Conservation (phyloP, 176 grass and related monocot species). For the Carex cristatella region DNA sequence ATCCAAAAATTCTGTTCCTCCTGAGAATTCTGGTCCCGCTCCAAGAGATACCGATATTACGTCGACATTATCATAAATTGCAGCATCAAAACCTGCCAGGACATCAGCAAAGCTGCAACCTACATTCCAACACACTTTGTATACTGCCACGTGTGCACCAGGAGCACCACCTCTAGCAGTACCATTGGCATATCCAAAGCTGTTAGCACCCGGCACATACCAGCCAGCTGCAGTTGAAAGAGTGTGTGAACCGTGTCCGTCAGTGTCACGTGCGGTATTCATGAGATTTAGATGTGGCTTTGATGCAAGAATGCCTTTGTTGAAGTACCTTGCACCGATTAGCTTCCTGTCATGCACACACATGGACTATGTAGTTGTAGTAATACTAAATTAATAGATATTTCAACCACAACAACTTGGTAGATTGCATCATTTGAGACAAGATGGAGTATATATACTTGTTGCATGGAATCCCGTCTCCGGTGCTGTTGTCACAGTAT, state of each 20-base stretch:
- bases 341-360: constrained; percentile 38
- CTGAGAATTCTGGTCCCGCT: constrained; percentile 7
- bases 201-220: constrained; percentile 45
- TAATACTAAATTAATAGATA: constrained; percentile 18
- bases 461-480: constrained; percentile 54
- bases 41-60: constrained; percentile 68
- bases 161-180: constrained; percentile 77
- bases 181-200: constrained; percentile 58
- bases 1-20: neutral
- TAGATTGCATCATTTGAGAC: no score
- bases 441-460: constrained; percentile 41
- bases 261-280: constrained; percentile 52
- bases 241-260: constrained; percentile 80
- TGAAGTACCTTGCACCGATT: constrained; percentile 62
- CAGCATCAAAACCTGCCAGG: constrained; percentile 61
- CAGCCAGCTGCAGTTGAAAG: constrained; percentile 62
- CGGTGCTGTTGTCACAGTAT: constrained; percentile 37
- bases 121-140: constrained; percentile 57
- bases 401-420: neutral
- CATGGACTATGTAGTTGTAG: neutral
- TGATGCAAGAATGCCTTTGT: constrained; percentile 17
- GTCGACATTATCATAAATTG: constrained; percentile 60
- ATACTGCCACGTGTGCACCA: constrained; percentile 40
- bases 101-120: constrained; percentile 53
- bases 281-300: neutral